Conservation (phyloP, 2,329 filamentous ascomycete species). For the Clonostachys rhizophaga region DNA sequence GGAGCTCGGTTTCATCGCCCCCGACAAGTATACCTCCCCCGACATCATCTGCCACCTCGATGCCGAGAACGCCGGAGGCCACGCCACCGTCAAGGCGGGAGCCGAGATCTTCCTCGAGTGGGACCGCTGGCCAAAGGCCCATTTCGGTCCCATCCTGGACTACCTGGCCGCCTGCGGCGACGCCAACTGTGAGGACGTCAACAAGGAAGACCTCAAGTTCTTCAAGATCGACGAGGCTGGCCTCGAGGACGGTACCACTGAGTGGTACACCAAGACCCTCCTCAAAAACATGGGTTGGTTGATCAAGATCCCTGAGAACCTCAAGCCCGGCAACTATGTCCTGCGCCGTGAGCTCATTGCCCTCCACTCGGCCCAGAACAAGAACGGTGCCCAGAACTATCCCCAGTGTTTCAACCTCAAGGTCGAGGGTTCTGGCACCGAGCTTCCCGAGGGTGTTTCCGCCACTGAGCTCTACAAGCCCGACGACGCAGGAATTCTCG, state of each 20-base stretch:
- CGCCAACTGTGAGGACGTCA: conserved; percentile 43
- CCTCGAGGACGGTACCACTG: conserved; percentile 21
- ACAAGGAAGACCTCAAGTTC: conserved; percentile 44
- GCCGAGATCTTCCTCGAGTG: conserved; percentile 35
- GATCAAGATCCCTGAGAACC: conserved; percentile 34
- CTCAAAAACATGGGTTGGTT: conserved; percentile 40
- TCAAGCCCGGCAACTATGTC: conserved; percentile 43
- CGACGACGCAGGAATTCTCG: conserved; percentile 13
- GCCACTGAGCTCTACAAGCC: conserved; percentile 19
- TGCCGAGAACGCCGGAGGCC: conserved; percentile 19
- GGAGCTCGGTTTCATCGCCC: conserved; percentile 28
- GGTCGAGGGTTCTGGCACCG: conserved; percentile 28
- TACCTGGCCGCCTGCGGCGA: conserved; percentile 46
- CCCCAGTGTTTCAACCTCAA: conserved; percentile 53
- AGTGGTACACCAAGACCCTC: conserved; percentile 26
- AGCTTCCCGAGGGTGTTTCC: conserved; percentile 11
- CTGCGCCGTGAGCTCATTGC: conserved; percentile 43
- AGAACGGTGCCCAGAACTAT: conserved; percentile 42
- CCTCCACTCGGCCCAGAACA: conserved; percentile 35
- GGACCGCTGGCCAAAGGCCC: conserved; percentile 55
- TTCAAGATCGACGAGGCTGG: conserved; percentile 55
- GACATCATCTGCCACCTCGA: conserved; percentile 32
- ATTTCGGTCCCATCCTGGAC: conserved; percentile 55
- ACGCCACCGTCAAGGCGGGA: conserved; percentile 8
- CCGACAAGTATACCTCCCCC: conserved; percentile 21